These are phyloP conservation scores for Carex cristatella DNA, from an alignment of 176 grass and related monocot species.

Conservation along the genomic window DNA sequence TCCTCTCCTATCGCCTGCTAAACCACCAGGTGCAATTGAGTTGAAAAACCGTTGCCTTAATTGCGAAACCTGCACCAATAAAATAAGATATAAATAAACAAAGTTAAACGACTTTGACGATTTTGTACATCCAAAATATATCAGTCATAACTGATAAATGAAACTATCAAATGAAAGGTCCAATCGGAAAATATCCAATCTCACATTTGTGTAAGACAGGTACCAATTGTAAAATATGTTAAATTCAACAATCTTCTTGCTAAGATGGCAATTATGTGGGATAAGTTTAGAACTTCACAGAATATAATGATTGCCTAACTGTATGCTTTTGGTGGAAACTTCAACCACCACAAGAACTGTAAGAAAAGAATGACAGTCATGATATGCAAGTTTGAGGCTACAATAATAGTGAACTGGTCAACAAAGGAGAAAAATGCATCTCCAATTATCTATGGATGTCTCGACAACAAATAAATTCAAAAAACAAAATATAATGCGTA, in stretches of 20 bases:
- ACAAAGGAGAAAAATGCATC: not conserved
- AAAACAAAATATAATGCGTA: not conserved
- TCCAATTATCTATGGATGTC: not conserved
- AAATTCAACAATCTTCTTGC: not conserved
- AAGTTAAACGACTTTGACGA: not conserved
- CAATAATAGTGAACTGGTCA: not conserved
- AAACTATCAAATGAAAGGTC: not conserved
- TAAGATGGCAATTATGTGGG: not conserved
- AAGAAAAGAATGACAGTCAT: not conserved
- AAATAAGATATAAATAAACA: constrained; percentile 9
- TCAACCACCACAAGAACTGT: not conserved
- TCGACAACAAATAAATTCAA: not conserved
- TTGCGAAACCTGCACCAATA: constrained; percentile 48
- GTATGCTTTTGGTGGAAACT: not conserved
- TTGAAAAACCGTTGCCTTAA: constrained; percentile 64
- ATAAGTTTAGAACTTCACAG: not conserved
- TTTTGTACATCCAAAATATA: not conserved
- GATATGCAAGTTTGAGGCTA: not conserved
- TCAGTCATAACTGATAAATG: not conserved
- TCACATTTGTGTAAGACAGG: not conserved
- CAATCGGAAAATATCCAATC: not conserved
- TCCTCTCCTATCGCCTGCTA: constrained; percentile 87
- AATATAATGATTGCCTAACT: not conserved
- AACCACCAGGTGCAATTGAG: constrained; percentile 67
- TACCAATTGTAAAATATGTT: not conserved